Percentiles rank a stretch among this genome's conserved stretches.
Conservation (phyloP, 371 early-diverging fungal species). For the Gilbertella persicaria region DNA sequence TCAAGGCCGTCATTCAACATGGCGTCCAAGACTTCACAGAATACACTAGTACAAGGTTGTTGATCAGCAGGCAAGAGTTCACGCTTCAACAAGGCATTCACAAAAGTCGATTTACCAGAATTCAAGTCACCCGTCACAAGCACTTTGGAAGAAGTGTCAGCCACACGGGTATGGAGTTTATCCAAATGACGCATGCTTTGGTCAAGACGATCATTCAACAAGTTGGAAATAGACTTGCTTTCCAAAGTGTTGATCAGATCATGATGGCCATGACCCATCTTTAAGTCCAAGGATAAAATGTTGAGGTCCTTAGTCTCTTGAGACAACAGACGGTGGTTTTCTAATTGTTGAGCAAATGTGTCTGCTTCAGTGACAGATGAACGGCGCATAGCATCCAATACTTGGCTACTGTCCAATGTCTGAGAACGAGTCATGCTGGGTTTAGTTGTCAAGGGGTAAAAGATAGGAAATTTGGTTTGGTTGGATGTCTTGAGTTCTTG, state of each 20-base stretch:
- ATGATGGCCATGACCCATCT: constrained; percentile 56
- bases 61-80: constrained; percentile 93
- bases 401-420: constrained; percentile 25
- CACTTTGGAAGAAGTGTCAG: constrained; percentile 90
- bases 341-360: constrained; percentile 20
- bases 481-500: constrained; percentile 67
- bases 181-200: constrained; percentile 77
- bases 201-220: constrained; percentile 66
- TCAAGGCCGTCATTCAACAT: constrained; percentile 81
- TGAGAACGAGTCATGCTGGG: constrained; percentile 38
- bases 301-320: constrained; percentile 48
- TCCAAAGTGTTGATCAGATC: constrained; percentile 57
- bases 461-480: constrained; percentile 62
- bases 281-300: constrained; percentile 70
- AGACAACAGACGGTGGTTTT: constrained; percentile 30
- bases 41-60: constrained; percentile 94
- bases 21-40: constrained; percentile 92
- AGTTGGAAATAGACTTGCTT: constrained; percentile 66
- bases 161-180: constrained; percentile 77
- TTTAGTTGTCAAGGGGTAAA: constrained; percentile 58
- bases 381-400: constrained; percentile 33
- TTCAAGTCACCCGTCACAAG: constrained; percentile 97
- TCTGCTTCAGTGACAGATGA: constrained; percentile 5
- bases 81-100: constrained; percentile 91
- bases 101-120: constrained; percentile 95